Base-by-base conservation (phyloP, 2,329 filamentous ascomycete genomes). In the Aspergillus phoenicis region DNA sequence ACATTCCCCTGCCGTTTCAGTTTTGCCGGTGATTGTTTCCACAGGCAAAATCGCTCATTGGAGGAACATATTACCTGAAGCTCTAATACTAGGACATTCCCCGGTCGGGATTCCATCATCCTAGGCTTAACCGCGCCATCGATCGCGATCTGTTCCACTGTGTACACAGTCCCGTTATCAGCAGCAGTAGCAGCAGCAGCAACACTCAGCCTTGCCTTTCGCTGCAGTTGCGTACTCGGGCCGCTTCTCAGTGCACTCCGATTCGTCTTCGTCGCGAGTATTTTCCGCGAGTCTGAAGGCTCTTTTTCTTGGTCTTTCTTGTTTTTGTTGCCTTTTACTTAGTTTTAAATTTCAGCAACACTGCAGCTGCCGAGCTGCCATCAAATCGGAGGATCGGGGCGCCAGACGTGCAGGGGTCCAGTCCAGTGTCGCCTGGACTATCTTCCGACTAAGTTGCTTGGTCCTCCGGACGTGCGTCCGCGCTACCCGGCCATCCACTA, bases 401-500 rank as follows among this genome's bases (percentile, higher is more conserved):
- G 41, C 57, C 52, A 54, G 48, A 57, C 38, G 54, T 63, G 62
- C 59, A 63, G 62, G 59, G 59, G 55, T 58, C 51, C 53, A 51
- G 17, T 43, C 38, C 51, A 26, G 52, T 17, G 38, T 41, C 36
- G 43, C 45, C 39, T 55, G 39, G 52, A 39, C 45, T 36, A 58
- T 33, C 52, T 22, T 59, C 56, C 51, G 49, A 57, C 60, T 57
- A 56, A 59, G 54, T 61, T 59, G 59, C 51, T 43, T 39, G 20
- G 30, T 60, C 56, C 54, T 52, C 48, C 59, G 53, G 57, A 45
- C 62, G 47, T 61, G 45, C 58, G 51, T 61, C 64, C 62, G 64
- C 60, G 62, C 64, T 60, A 66, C 52, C 64, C 62, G 64, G 64
- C 43, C 48, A 45, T 43, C 58, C 60, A 59, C 43, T 43, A 45